Evolutionary conservation across 164 flowering plant species (phyloP).

Genomic region (Chimonanthus praecox): DNA sequence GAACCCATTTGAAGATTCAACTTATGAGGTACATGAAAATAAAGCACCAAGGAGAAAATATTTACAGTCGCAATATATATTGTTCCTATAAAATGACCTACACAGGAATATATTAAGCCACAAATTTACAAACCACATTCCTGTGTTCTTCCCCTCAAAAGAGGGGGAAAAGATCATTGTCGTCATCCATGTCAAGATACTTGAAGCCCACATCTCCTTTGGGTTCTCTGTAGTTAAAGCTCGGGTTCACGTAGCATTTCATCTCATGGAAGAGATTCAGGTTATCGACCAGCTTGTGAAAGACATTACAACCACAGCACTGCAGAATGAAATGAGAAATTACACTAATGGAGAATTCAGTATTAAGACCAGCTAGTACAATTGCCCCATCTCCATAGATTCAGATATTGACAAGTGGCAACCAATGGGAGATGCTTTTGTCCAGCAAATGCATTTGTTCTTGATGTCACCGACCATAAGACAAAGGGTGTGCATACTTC

Average conservation of each 20-base stretch:
- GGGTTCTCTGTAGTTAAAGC: conserved; percentile 52
- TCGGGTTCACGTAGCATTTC: conserved; percentile 77
- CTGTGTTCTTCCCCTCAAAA: conserved; percentile 14
- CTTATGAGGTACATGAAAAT: neutral
- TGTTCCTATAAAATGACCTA: neutral
- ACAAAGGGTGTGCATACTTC: too few species aligned
- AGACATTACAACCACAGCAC: conserved; percentile 86
- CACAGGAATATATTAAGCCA: neutral
- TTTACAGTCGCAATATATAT: conserved; percentile 13
- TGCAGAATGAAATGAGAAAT: conserved; percentile 20
- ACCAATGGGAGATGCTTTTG: too few species aligned
- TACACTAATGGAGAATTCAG: too few species aligned
- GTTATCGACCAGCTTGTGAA: conserved; percentile 52
- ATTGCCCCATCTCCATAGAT: too few species aligned
- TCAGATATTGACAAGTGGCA: too few species aligned
- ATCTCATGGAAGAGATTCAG: conserved; percentile 87
- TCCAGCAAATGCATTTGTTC: too few species aligned
- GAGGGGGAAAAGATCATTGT: conserved; percentile 37
- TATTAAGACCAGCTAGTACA: too few species aligned
- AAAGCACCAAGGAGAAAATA: conserved; percentile 2
- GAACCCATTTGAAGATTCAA: neutral
- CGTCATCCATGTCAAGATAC: conserved; percentile 54
- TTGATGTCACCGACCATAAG: too few species aligned
- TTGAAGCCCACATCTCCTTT: conserved; percentile 45
- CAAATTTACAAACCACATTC: conserved; percentile 20